These are phyloP conservation scores for Datura wrightii DNA, from an alignment of 257 asterid genomes.

Conservation along the genomic window DNA sequence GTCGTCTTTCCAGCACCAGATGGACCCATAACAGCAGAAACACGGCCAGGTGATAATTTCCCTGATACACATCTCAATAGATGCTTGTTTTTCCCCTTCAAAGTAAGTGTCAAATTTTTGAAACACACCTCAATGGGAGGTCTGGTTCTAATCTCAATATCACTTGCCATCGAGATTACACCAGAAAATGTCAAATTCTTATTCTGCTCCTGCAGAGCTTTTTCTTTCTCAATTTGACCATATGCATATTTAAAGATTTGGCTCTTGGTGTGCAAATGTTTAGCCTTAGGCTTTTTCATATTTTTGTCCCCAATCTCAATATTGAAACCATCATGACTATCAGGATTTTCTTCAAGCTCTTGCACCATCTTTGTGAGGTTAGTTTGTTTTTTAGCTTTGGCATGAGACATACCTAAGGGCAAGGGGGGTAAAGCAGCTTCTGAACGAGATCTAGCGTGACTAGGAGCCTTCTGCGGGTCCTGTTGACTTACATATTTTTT, in stretches of 20 bases:
- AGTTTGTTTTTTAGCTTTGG: conserved; percentile 64
- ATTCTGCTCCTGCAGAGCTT: conserved; percentile 84
- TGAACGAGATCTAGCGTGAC: conserved; percentile 71
- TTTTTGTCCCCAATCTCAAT: conserved; percentile 90
- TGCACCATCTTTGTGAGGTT: conserved; percentile 90
- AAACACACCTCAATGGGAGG: conserved; percentile 86
- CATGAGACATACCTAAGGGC: conserved; percentile 47
- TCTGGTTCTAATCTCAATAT: conserved; percentile 63
- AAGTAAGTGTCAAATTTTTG: conserved; percentile 84
- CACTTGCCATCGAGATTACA: conserved; percentile 80
- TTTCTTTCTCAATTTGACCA: conserved; percentile 92
- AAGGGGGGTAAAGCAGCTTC: conserved; percentile 75
- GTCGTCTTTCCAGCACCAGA: conserved; percentile 99
- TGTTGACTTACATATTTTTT: conserved; percentile 54
- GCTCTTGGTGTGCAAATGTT: conserved; percentile 86
- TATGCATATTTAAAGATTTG: conserved; percentile 96
- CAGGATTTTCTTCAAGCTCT: conserved; percentile 88
- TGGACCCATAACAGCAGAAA: conserved; percentile 99
- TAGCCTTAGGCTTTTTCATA: conserved; percentile 70
- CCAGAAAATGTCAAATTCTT: conserved; percentile 89
- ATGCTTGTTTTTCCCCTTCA: conserved; percentile 87
- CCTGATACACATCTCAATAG: conserved; percentile 88
- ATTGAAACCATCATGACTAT: conserved; percentile 78
- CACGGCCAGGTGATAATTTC: conserved; percentile 82
- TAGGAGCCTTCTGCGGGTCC: conserved; percentile 51